These are phyloP conservation scores for Populus hybrid DNA, from an alignment of 441 rosid genomes.

Conservation along the genomic window DNA sequence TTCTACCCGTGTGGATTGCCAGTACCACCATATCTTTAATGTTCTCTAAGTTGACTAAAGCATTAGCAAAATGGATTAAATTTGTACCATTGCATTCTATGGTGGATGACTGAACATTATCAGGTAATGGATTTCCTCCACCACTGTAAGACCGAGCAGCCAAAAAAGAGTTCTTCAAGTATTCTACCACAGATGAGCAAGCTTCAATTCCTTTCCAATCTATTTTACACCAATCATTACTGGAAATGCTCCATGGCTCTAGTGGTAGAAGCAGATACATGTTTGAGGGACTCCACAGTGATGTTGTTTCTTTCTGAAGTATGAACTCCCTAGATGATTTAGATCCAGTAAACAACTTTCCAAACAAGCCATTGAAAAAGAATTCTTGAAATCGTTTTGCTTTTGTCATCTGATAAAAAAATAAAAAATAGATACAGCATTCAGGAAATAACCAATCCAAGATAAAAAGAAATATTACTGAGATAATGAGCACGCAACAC, in stretches of 20 bases:
- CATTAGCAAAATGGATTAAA: slow-evolving; percentile 58
- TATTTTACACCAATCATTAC: slow-evolving; percentile 37
- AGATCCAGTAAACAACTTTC: slow-evolving; percentile 62
- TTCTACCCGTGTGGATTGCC: slow-evolving; percentile 85
- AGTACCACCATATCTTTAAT: slow-evolving; percentile 56
- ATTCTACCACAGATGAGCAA: slow-evolving; percentile 52
- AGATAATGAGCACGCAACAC: background rate
- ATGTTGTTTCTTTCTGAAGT: slow-evolving; percentile 48
- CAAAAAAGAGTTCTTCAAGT: slow-evolving; percentile 41
- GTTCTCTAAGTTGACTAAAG: slow-evolving; percentile 32
- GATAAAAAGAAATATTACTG: slow-evolving; percentile 6
- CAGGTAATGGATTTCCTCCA: slow-evolving; percentile 21
- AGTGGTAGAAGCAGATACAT: slow-evolving; percentile 87
- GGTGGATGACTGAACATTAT: slow-evolving; percentile 20
- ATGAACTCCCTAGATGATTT: slow-evolving; percentile 58
- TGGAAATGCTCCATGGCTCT: slow-evolving; percentile 33
- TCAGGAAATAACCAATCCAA: background rate
- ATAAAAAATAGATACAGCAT: slow-evolving; percentile 18
- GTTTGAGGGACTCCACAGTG: slow-evolving; percentile 59
- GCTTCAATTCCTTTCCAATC: slow-evolving; percentile 65
- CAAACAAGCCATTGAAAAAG: slow-evolving; percentile 84
- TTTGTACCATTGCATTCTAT: slow-evolving; percentile 29
- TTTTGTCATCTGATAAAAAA: slow-evolving; percentile 41
- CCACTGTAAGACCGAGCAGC: slow-evolving; percentile 27
- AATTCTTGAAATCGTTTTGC: slow-evolving; percentile 85